Conservation (phyloP, 2,329 filamentous ascomycete species). For the Xylaria sp. region DNA sequence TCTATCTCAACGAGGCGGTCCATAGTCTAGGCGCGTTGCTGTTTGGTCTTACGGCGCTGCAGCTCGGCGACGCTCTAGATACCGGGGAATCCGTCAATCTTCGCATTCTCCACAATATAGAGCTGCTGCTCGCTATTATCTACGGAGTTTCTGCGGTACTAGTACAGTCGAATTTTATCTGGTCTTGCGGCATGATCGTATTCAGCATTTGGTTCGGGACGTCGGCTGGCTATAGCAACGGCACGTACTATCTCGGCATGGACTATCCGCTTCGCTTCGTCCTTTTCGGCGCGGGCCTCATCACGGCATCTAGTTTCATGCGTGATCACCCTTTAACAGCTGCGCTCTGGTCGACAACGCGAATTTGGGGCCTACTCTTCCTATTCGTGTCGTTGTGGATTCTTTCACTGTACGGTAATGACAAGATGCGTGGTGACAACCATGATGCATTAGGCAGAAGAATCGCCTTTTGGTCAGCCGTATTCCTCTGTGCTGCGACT, state of each 20-base stretch:
- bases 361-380: slow-evolving; percentile 27
- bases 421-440: neutral
- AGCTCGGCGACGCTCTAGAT: slow-evolving; percentile 7
- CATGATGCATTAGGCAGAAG: neutral
- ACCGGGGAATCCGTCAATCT: neutral
- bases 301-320: slow-evolving; percentile 16
- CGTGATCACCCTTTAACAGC: slow-evolving; percentile 2
- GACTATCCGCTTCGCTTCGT: slow-evolving; percentile 9
- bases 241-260: slow-evolving; percentile 4
- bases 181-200: slow-evolving; percentile 22
- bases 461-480: slow-evolving; percentile 7
- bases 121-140: slow-evolving; percentile 15
- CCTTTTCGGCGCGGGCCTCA: slow-evolving; percentile 14
- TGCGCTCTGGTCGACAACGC: slow-evolving; percentile 18
- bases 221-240: neutral
- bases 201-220: slow-evolving; percentile 14
- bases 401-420: slow-evolving; percentile 9
- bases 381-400: slow-evolving; percentile 23
- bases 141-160: slow-evolving; percentile 18
- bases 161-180: slow-evolving; percentile 27
- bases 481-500: slow-evolving; percentile 16
- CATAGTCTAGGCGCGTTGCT: slow-evolving; percentile 24
- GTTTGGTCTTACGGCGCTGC: slow-evolving; percentile 21
- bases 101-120: neutral
- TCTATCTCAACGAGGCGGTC: slow-evolving; percentile 24